Percentiles rank a stretch among this genome's conserved stretches.
Evolutionary conservation across 148 eudicot genomes (phyloP).

Genomic region (Persicaria tinctoria): DNA sequence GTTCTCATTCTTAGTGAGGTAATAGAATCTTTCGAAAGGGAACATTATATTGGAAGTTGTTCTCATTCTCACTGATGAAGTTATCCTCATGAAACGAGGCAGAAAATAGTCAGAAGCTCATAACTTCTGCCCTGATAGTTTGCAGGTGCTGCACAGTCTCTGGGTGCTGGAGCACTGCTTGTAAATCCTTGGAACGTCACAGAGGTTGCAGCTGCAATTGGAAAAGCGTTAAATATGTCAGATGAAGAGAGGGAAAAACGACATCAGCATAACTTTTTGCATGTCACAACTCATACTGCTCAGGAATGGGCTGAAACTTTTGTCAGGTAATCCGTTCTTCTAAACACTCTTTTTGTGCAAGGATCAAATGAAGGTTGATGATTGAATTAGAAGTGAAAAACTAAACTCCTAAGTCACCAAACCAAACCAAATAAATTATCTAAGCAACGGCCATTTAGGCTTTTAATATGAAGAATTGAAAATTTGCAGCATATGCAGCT

Average conservation of each 20-base stretch:
- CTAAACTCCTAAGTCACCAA: too few species aligned
- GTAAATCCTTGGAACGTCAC: conserved; percentile 97
- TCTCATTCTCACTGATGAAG: background rate
- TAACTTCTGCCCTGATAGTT: conserved; percentile 31
- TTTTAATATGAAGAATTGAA: background rate
- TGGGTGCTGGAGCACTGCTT: conserved; percentile 93
- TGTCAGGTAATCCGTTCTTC: conserved; percentile 53
- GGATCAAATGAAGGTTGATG: background rate
- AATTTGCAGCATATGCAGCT: background rate
- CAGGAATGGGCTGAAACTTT: conserved; percentile 99
- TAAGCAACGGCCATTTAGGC: too few species aligned
- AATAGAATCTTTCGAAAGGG: conserved; percentile 11
- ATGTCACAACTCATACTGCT: conserved; percentile 85
- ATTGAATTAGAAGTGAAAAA: background rate
- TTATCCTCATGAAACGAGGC: background rate
- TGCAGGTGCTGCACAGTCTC: conserved; percentile 99
- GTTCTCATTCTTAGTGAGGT: conserved; percentile 97
- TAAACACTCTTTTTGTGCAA: too few species aligned
- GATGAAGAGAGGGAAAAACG: conserved; percentile 90
- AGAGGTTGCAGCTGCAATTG: conserved; percentile 82
- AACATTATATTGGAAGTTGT: background rate
- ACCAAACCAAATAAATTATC: too few species aligned
- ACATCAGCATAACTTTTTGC: conserved; percentile 61
- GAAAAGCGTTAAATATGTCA: conserved; percentile 80
- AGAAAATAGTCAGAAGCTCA: background rate